Evolutionary conservation across 331 rosid genomes (phyloP).

Genomic region (Arachis monticola): DNA sequence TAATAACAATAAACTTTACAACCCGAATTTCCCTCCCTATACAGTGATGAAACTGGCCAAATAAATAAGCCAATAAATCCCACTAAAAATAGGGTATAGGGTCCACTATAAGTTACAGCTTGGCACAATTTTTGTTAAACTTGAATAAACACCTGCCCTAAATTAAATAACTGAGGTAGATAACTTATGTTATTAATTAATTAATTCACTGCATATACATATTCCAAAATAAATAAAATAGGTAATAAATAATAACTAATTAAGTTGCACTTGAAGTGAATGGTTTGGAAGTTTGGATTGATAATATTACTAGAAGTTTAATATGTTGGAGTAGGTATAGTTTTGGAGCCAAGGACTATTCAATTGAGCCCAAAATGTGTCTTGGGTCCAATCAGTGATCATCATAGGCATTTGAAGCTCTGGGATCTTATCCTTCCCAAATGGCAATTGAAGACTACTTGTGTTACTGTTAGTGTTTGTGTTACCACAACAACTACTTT

Average conservation of each 20-base stretch:
- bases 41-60: neutral
- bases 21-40: neutral
- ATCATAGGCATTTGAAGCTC: slow-evolving; percentile 71
- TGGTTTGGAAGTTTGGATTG: no score
- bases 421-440: slow-evolving; percentile 51
- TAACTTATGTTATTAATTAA: slow-evolving; percentile 35
- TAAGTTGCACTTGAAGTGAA: slow-evolving; percentile 10
- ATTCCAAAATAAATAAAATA: slow-evolving; percentile 38
- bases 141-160: neutral
- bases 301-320: slow-evolving; percentile 51
- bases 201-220: slow-evolving; percentile 26
- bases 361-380: slow-evolving; percentile 68
- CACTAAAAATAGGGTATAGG: neutral
- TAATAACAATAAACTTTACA: neutral
- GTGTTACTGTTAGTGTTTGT: slow-evolving; percentile 30
- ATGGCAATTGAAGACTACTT: slow-evolving; percentile 49
- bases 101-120: neutral
- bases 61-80: neutral
- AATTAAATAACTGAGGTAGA: slow-evolving; percentile 4
- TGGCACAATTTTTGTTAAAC: neutral
- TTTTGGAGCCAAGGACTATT: slow-evolving; percentile 86
- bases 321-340: slow-evolving; percentile 60
- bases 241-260: neutral
- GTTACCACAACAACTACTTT: no score
- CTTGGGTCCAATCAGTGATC: slow-evolving; percentile 78